phyloP scores from a whole-genome alignment of 1,284 basidiomycete genomes.

The Pterulicium gracile region DNA sequence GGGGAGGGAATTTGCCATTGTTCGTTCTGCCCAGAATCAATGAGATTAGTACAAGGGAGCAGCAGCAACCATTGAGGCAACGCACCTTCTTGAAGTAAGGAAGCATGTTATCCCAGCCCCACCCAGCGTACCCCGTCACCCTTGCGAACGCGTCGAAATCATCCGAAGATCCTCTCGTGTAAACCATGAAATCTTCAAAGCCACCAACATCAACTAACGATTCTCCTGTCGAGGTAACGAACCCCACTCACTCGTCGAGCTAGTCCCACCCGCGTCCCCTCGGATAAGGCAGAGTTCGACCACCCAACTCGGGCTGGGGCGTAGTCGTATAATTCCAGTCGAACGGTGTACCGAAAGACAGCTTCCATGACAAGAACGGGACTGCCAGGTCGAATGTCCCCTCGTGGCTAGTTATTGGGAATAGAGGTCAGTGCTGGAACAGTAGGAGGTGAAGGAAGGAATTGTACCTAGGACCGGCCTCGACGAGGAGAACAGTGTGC shows the following conservation, averaged over 20 bases:
- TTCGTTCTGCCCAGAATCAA: neutral
- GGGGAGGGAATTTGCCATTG: no score
- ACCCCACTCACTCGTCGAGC: constrained; percentile 19
- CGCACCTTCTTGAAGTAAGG: constrained; percentile 21
- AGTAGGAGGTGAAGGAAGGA: neutral
- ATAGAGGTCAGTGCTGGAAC: neutral
- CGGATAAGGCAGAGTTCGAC: constrained; percentile 16
- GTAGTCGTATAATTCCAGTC: neutral
- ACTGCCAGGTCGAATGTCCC: neutral
- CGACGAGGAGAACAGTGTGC: neutral
- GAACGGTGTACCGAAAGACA: neutral
- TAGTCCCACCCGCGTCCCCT: constrained; percentile 22
- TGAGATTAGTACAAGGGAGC: neutral
- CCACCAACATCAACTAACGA: neutral
- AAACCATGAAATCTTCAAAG: constrained; percentile 22
- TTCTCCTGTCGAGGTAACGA: neutral
- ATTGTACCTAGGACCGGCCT: neutral
- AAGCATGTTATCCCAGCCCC: constrained; percentile 25
- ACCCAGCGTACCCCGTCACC: constrained; percentile 23
- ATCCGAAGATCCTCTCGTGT: constrained; percentile 24
- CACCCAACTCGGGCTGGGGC: neutral
- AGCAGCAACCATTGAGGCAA: neutral
- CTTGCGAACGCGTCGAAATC: constrained; percentile 25
- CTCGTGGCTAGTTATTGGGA: neutral
- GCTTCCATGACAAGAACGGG: neutral